phyloP scores from a whole-genome alignment of 2,329 filamentous ascomycete genomes.

The Venturia aucupariae region DNA sequence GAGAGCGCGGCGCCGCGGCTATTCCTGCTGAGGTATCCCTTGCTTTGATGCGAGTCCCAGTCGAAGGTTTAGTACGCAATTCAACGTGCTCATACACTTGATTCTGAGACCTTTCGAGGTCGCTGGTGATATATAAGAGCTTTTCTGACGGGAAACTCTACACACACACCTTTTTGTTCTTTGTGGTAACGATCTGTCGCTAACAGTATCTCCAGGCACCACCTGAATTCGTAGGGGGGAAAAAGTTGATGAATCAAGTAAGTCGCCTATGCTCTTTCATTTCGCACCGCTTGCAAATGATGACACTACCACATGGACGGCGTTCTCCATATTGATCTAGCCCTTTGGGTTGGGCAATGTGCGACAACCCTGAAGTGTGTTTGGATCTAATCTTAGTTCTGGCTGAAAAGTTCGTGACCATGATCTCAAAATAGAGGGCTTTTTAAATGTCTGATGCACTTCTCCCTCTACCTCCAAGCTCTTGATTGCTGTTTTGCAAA shows the following conservation, averaged over 20 bases:
- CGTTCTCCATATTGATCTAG: background rate
- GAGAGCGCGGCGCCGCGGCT: background rate
- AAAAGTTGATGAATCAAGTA: background rate
- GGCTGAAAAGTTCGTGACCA: background rate
- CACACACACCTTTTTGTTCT: background rate
- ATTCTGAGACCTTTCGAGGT: background rate
- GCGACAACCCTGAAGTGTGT: background rate
- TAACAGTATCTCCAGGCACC: background rate
- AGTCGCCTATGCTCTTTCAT: background rate
- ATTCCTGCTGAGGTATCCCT: background rate
- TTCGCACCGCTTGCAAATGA: background rate
- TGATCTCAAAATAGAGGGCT: no score
- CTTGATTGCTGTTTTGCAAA: no score
- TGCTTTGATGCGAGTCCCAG: background rate
- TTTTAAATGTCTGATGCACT: no score
- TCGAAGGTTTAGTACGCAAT: background rate
- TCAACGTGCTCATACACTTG: background rate
- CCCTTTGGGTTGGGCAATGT: background rate
- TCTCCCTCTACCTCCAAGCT: no score
- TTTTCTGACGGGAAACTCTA: background rate
- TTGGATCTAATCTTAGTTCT: background rate
- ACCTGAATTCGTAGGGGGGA: no score
- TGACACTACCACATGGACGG: background rate
- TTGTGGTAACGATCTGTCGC: background rate
- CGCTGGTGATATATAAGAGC: background rate